phyloP scores from a whole-genome alignment of 2,329 filamentous ascomycete species.

The Blastomyces gilchristii region DNA sequence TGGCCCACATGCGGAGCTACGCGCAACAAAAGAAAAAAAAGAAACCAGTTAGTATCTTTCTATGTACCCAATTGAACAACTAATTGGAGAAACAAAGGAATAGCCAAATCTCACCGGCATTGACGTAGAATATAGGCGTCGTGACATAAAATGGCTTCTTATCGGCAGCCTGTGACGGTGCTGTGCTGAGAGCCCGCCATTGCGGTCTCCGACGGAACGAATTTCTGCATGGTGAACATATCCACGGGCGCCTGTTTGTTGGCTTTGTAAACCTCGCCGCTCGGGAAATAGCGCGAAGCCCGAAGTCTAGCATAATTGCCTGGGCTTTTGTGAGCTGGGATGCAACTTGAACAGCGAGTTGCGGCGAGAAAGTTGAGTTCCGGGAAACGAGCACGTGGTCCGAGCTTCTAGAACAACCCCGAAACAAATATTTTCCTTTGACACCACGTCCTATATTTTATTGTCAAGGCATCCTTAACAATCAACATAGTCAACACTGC shows the following conservation, averaged over 20 bases:
- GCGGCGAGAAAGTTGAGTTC: conserved; percentile 5
- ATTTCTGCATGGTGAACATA: conserved; percentile 23
- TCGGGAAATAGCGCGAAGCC: conserved; percentile 25
- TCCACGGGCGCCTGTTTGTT: conserved; percentile 21
- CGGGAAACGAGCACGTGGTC: conserved; percentile 7
- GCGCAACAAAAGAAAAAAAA: background rate
- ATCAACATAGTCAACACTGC: background rate
- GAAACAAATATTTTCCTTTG: background rate
- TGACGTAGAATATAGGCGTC: conserved; percentile 97
- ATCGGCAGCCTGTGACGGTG: background rate
- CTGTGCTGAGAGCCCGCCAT: conserved; percentile 17
- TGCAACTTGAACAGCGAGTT: background rate
- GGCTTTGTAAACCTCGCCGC: conserved; percentile 18
- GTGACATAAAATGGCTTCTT: conserved; percentile 89
- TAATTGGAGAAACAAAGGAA: background rate
- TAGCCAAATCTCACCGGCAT: conserved; percentile 56
- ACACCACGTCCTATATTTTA: background rate
- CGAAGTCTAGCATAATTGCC: conserved; percentile 23
- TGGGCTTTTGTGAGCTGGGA: background rate
- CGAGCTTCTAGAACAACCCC: conserved; percentile 4
- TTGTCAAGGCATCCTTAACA: background rate
- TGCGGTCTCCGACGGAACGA: conserved; percentile 14
- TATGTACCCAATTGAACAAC: background rate
- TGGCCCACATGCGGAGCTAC: conserved; percentile 88
- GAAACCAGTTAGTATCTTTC: background rate